Evolutionary conservation across 805 yeast species (phyloP), one percentile per base, ranked within the genome.

Genomic region (Scheffersomyces amazonensis): DNA sequence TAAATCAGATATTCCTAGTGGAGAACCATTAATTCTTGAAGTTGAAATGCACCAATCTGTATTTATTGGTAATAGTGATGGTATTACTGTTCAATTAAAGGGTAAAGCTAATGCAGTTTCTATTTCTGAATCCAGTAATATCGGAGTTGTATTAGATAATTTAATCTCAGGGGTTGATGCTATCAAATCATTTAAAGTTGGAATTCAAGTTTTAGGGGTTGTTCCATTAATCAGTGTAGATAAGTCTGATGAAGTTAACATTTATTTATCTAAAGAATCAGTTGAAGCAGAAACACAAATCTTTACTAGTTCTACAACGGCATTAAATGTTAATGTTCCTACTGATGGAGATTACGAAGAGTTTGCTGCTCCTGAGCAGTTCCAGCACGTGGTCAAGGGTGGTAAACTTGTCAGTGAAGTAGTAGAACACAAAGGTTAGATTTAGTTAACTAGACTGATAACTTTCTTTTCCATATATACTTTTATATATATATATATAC

Each of bases 51-150:
- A 83, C 47, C 98, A 93, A 60, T 85, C 95, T 25, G 81, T 93
- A 12, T 89, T 87, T 58, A 84, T 93, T 50, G 95, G 95, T 37
- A 82, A 83, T 53, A 87, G 96, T 67, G 57, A 58, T 30, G 81
- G 82, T 41, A 71, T 78, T 32, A 81, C 96, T 10, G 64, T 93
- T 43, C 93, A 87, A 59, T 71, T 93, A 54, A 81, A 80, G 60
- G 99, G 98, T 42, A 93, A 93, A 60, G 90, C 87, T 35, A 90
- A 88, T 53, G 93, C 96, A 1, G 77, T 93, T 39, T 78, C 96
- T 2, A 54, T 93, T 45, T 82, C 83, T 44, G 83, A 83, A 40
- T 80, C 95, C 52, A 68, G 67, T 22, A 80, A 80, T 44, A 75
- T 81, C 23, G 96, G 89, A 8, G 68, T 93, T 20, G 83, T 93